These are phyloP conservation scores for Pseudonectria foliicola DNA, from an alignment of 2,329 filamentous ascomycete species.

Conservation along the genomic window DNA sequence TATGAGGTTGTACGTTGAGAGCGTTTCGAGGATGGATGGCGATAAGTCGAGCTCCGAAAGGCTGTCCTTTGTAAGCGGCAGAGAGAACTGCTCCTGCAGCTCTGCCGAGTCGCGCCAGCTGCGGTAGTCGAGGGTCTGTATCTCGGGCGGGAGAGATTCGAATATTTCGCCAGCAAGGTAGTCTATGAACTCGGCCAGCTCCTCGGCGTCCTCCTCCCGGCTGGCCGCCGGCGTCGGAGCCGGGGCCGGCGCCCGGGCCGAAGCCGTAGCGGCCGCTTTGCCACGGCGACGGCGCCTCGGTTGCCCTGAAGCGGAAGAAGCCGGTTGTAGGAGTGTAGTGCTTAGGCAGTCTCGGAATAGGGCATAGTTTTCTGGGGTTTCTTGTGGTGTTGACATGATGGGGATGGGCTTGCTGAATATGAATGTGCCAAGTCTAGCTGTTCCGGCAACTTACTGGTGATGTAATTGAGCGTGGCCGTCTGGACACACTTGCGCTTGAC, in stretches of 20 bases:
- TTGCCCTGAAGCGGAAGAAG: conserved; percentile 37
- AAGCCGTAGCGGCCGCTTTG: conserved; percentile 11
- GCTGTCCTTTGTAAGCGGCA: conserved; percentile 49
- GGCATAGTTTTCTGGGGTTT: conserved; percentile 33
- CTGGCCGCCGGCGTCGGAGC: conserved; percentile 4
- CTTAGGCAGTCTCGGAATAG: conserved; percentile 71
- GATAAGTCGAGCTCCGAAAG: conserved; percentile 44
- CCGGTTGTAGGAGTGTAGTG: conserved; percentile 57
- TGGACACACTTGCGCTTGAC: no score
- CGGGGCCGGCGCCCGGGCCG: conserved; percentile 8
- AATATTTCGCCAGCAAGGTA: conserved; percentile 70
- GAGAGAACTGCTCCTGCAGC: conserved; percentile 48
- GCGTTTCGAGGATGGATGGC: conserved; percentile 56
- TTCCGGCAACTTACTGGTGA: conserved; percentile 1
- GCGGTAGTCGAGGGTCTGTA: conserved; percentile 57
- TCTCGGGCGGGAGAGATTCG: conserved; percentile 49
- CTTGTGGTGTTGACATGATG: conserved; percentile 13
- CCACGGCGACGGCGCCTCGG: conserved; percentile 36
- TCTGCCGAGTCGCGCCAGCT: conserved; percentile 32
- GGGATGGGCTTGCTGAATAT: no score
- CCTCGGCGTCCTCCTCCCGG: conserved; percentile 44
- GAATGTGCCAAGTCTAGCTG: no score
- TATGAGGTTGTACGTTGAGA: conserved; percentile 60
- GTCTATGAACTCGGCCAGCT: conserved; percentile 73
- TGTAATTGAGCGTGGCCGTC: no score